Percentiles rank a stretch among this genome's conserved stretches.
These are phyloP conservation scores for Lophiostoma macrostomum DNA, from an alignment of 495 filamentous ascomycete genomes.

Conservation along the genomic window DNA sequence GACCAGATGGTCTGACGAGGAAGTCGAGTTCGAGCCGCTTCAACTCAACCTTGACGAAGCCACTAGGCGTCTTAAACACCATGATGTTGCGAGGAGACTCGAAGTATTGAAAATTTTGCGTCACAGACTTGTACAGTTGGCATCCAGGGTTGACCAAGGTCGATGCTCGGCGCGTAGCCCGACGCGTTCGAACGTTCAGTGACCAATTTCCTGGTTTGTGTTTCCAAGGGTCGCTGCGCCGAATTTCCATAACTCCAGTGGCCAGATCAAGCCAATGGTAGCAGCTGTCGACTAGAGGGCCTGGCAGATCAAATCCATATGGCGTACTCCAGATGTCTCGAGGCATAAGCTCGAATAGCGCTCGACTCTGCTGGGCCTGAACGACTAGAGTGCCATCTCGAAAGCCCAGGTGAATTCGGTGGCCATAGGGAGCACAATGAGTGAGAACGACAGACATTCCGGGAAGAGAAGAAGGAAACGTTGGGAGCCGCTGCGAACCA, in stretches of 20 bases:
- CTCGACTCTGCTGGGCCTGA: slow-evolving; percentile 28
- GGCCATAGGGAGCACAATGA: slow-evolving; percentile 21
- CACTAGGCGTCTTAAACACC: slow-evolving; percentile 22
- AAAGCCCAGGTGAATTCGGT: slow-evolving; percentile 52
- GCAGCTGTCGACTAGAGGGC: slow-evolving; percentile 27
- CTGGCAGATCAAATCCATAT: slow-evolving; percentile 32
- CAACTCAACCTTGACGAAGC: slow-evolving; percentile 28
- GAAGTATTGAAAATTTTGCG: slow-evolving; percentile 28
- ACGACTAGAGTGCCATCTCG: slow-evolving; percentile 43
- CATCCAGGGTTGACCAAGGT: slow-evolving; percentile 33
- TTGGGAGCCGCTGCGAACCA: slow-evolving; percentile 47
- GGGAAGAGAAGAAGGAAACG: slow-evolving; percentile 44
- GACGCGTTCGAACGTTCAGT: slow-evolving; percentile 31
- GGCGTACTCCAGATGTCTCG: slow-evolving; percentile 29
- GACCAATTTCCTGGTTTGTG: slow-evolving; percentile 30
- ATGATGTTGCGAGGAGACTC: slow-evolving; percentile 25
- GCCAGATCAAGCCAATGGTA: slow-evolving; percentile 37
- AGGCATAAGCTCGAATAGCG: slow-evolving; percentile 43
- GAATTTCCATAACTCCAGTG: slow-evolving; percentile 35
- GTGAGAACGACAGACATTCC: slow-evolving; percentile 50
- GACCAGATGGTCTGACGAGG: slow-evolving; percentile 28
- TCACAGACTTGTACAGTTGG: slow-evolving; percentile 11
- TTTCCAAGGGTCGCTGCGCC: slow-evolving; percentile 30
- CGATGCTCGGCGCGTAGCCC: slow-evolving; percentile 1
- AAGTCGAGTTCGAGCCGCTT: slow-evolving; percentile 36